Base-by-base conservation (phyloP, 345 rosid species). In the Melastoma malabathricum region DNA sequence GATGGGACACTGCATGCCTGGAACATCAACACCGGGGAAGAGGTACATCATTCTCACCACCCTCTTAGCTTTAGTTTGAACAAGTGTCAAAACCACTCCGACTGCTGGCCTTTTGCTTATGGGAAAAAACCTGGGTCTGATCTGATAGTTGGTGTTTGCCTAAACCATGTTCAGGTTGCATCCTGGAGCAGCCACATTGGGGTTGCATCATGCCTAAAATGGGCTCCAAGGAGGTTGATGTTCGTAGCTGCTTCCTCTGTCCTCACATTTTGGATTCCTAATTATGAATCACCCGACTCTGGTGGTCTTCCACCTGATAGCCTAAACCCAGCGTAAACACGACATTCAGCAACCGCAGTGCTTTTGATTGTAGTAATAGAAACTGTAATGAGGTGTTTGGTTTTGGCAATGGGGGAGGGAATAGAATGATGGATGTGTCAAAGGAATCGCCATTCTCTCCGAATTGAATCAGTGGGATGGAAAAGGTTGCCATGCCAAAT, bases 141-240 rank as follows among this genome's bases (percentile, higher is more conserved):
- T 29, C 41, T 39, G 23, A 48, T 34, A 27, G 16, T 22, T 22
- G 25, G 25, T 22, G 25, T 22, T 22, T 22, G 50, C 23, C 53
- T 38, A 43, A 4, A 52, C 49, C 31, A 27, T 48, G 19, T 41
- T 65, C 63, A 87, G 97, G 86, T 92, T 60, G 78, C 82, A 7
- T 57, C 68, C 47, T 88, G 90, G 98, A 80, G 76, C 52, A 83
- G 82, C 70, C 76, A 79, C 66, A 81, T 84, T 48, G 97, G 98
- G 9, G 71, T 92, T 44, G 65, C 83, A 38, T 65, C 90, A 4
- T 83, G 93, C 74, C 66, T 88, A 76, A 87, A 87, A 61, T 92
- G 98, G 97, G 95, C 98, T 45, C 97, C 97, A 49, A 89, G 89
- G 15, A 69, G 97, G 45, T 90, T 68, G 44, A 81, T 92, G 95